phyloP scores from a whole-genome alignment of 2,329 filamentous ascomycete species.

The Botrytis porri region DNA sequence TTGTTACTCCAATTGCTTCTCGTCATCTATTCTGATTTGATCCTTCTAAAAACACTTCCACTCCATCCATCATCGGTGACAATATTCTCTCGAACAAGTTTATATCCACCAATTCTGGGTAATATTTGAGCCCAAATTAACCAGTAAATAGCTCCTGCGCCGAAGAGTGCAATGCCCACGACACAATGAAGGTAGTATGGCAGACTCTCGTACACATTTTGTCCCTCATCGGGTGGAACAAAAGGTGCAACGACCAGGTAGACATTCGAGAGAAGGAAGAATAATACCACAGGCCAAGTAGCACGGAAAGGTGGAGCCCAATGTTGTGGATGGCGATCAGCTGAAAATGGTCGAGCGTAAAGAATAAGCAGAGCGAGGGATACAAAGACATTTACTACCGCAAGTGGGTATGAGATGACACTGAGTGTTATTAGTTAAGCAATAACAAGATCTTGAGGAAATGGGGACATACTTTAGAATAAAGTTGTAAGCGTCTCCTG shows the following conservation, averaged over 20 bases:
- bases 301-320: constrained; percentile 57
- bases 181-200: constrained; percentile 59
- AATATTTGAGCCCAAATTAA: constrained; percentile 52
- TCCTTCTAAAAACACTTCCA: constrained; percentile 15
- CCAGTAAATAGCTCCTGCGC: constrained; percentile 54
- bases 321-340: constrained; percentile 47
- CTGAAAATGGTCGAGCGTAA: constrained; percentile 47
- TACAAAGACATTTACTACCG: constrained; percentile 56
- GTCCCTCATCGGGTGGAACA: constrained; percentile 49
- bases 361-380: constrained; percentile 52
- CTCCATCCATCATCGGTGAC: constrained; percentile 62
- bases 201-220: constrained; percentile 52
- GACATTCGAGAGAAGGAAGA: constrained; percentile 60
- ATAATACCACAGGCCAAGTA: constrained; percentile 51
- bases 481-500: constrained; percentile 66
- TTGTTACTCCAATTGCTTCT: background rate
- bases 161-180: constrained; percentile 54
- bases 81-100: constrained; percentile 53
- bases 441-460: background rate
- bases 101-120: constrained; percentile 52
- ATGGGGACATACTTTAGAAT: constrained; percentile 49
- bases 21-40: constrained; percentile 4
- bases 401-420: constrained; percentile 62
- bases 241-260: constrained; percentile 61
- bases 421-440: constrained; percentile 35